Conservation (phyloP, 2,329 filamentous ascomycete genomes). For the Alternaria brassicicola region DNA sequence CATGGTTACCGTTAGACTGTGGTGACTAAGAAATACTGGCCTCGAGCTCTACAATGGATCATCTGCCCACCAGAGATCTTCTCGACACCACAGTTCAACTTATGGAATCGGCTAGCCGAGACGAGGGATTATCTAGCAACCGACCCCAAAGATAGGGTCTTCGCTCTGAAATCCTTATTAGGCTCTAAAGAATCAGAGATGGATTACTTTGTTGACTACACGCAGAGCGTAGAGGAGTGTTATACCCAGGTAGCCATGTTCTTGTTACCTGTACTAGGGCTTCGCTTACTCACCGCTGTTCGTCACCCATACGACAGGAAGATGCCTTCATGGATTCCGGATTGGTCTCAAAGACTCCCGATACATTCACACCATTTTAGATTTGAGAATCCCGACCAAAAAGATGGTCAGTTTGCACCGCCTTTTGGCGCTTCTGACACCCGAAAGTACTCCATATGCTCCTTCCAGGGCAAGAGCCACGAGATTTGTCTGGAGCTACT, state of each 20-base stretch:
- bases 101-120: background rate
- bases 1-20: background rate
- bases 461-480: too few species aligned
- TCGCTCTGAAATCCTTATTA: background rate
- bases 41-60: background rate
- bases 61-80: background rate
- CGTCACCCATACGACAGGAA: background rate
- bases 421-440: background rate
- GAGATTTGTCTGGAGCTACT: background rate
- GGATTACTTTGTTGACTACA: background rate
- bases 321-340: background rate
- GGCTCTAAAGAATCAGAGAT: background rate
- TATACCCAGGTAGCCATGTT: background rate
- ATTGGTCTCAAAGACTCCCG: background rate
- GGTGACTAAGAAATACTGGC: background rate
- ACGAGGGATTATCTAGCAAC: background rate
- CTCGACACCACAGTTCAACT: background rate
- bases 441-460: background rate
- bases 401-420: background rate
- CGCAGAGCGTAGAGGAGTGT: background rate
- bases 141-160: background rate
- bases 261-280: background rate
- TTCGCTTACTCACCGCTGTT: background rate
- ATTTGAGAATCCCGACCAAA: background rate
- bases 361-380: background rate